phyloP scores from a whole-genome alignment of 306 rosid genomes.

The Trichosanthes truncata region DNA sequence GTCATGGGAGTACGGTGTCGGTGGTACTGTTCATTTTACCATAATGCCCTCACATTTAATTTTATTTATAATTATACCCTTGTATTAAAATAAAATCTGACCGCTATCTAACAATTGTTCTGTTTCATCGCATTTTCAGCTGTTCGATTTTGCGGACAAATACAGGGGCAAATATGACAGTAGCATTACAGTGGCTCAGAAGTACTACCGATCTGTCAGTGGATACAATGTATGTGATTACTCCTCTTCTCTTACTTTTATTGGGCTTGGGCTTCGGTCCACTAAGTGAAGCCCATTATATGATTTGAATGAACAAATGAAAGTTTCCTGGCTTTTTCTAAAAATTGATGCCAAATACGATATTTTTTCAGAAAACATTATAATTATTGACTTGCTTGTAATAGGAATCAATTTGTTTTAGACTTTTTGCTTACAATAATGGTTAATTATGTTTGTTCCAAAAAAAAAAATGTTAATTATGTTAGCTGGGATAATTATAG shows the following conservation, averaged over 20 bases:
- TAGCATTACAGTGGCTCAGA: constrained; percentile 70
- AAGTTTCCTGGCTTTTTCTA: not conserved
- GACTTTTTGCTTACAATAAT: too few relatives aligned
- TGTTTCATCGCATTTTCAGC: constrained; percentile 25
- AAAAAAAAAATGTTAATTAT: too few relatives aligned
- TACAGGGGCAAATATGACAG: constrained; percentile 92
- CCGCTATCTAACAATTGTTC: not conserved
- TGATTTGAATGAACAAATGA: not conserved
- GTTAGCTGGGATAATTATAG: too few relatives aligned
- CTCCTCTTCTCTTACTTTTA: not conserved
- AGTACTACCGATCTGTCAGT: constrained; percentile 78
- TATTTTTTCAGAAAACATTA: too few relatives aligned
- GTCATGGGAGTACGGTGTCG: constrained; percentile 50
- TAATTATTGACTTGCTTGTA: not conserved
- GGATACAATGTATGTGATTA: constrained; percentile 67
- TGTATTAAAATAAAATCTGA: not conserved
- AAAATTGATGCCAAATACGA: too few relatives aligned
- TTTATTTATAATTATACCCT: not conserved
- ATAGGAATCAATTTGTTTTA: too few relatives aligned
- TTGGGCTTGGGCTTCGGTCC: not conserved
- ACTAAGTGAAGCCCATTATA: not conserved
- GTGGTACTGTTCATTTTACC: constrained; percentile 13
- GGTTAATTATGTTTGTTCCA: too few relatives aligned
- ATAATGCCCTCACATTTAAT: not conserved
- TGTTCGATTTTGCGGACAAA: constrained; percentile 86